Conservation (phyloP, 768 basidiomycete genomes). For the Omphalotus guepiniiformis region DNA sequence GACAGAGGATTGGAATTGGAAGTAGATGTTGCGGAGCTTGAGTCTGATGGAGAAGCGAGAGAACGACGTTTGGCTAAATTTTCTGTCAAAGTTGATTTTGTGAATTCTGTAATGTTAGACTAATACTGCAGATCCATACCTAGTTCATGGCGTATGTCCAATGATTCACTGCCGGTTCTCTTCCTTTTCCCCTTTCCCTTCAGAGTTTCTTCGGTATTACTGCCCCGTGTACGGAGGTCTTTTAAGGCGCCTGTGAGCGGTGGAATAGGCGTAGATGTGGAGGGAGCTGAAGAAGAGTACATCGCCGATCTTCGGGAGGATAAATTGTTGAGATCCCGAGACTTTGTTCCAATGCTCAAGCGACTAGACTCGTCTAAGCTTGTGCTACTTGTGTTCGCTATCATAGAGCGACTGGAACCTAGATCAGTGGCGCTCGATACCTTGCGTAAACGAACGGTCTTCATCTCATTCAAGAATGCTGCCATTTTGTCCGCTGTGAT, state of each 20-base stretch:
- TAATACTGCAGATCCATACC: too few relatives aligned
- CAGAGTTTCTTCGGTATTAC: too few relatives aligned
- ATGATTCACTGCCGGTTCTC: constrained; percentile 9
- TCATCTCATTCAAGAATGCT: constrained; percentile 76
- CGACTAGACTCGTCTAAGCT: too few relatives aligned
- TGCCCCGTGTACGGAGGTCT: constrained; percentile 43
- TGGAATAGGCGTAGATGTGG: constrained; percentile 37
- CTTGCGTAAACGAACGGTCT: constrained; percentile 64
- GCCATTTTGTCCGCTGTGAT: constrained; percentile 80
- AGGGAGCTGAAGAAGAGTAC: constrained; percentile 40
- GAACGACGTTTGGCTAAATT: too few relatives aligned
- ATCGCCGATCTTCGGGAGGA: too few relatives aligned
- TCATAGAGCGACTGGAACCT: constrained; percentile 16
- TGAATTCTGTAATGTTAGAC: too few relatives aligned
- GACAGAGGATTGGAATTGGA: constrained; percentile 1
- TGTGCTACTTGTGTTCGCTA: too few relatives aligned
- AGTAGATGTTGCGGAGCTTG: constrained; percentile 14
- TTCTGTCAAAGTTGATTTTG: too few relatives aligned
- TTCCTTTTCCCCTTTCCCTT: constrained; percentile 27
- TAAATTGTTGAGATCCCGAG: too few relatives aligned
- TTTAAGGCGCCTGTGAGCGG: constrained; percentile 53
- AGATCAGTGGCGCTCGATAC: constrained; percentile 30
- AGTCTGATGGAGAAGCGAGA: constrained; percentile 16
- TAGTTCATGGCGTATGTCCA: not conserved
- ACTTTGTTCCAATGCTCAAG: too few relatives aligned